Base-by-base conservation (phyloP, 371 early-diverging fungal genomes). In the Enterospora canceri region DNA sequence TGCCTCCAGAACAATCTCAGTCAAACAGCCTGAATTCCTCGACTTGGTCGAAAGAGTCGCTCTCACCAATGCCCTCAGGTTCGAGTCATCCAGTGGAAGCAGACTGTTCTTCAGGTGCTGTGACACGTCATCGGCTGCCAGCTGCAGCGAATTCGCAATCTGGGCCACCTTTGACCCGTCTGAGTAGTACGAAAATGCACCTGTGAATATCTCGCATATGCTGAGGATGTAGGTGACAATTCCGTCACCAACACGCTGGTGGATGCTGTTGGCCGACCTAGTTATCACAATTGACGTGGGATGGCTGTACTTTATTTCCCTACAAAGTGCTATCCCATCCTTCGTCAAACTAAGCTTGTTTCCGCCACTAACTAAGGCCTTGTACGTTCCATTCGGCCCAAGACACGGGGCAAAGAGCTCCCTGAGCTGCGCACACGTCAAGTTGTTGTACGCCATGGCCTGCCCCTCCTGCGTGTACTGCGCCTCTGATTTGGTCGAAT, bases 201-300 rank as follows among this genome's bases (percentile, higher is more conserved):
- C 90, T 81, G 89, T 91, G 78, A 98, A 83, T 33, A 95, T 85
- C 82, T 94, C 93, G 62, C 91, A 93, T 35, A 92, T 90, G 23
- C 94, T 79, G 62, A 97, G 82, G 30, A 97, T 91, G 74, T 92
- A 89, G 0, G 93, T 87, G 16, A 95, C 92, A 5, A 94, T 94
- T 55, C 99, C 99, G 75, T 98, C 99, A 61, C 99, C 99, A 35
- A 91, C 91, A 57, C 93, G 87, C 71, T 92, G 91, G 80, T 94
- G 94, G 82, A 95, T 92, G 31, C 95, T 94, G 34, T 90, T 89
- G 8, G 96, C 95, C 32, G 94, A 91, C 61, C 93, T 87, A 29
- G 96, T 96, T 75, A 98, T 92, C 89, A 98, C 91, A 62, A 91
- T 88, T 47, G 97, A 93, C 3, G 94, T 96, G 24, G 99, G 98